Base-by-base conservation (phyloP, 257 asterid species). In the Przewalskia tangutica region DNA sequence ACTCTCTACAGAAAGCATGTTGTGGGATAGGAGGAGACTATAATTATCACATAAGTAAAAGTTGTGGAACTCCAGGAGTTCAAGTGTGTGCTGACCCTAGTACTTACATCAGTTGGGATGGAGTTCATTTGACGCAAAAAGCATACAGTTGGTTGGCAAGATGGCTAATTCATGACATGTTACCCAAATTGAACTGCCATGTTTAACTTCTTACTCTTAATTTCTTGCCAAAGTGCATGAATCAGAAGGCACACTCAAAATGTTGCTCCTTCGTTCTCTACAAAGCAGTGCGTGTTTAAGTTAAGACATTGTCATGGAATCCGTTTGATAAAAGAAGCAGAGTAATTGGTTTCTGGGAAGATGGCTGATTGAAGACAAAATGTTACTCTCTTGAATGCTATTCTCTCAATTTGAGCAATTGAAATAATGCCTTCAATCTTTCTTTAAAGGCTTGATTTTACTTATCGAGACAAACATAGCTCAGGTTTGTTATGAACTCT, bases 11-110 rank as follows among this genome's bases (percentile, higher is more conserved):
- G 17, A 85, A 81, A 16, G 81, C 86, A 59, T 88, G 86, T 54
- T 84, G 89, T 56, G 89, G 89, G 18, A 56, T 38, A 1, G 89
- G 89, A 32, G 87, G 89, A 1, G 81, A 34, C 4, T 84, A 83
- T 23, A 85, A 88, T 58, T 88, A 75, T 9, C 2, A 76, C n/a
- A 2, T 2, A 5, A 2, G 14, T 10, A 88, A 13, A 48, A 44
- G 2, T 23, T 85, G 90, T n/a, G 90, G 89, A 2, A 12, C 6
- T 3, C 48, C 12, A 3, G 81, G 82, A 9, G 85, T 77, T 54
- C 55, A 65, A 12, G 80, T 55, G 2, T 88, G 90, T 46, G 32
- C 20, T 18, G 48, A 54, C 79, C 89, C 48, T 20, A 67, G 0
- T 56, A 32, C 20, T 3, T 48, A 67, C 76, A 58, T 85, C 23